A percentile compares a stretch with the other conserved stretches of the same genome.
Conservation (phyloP, 257 asterid genomes). For the Jacaranda copaia region DNA sequence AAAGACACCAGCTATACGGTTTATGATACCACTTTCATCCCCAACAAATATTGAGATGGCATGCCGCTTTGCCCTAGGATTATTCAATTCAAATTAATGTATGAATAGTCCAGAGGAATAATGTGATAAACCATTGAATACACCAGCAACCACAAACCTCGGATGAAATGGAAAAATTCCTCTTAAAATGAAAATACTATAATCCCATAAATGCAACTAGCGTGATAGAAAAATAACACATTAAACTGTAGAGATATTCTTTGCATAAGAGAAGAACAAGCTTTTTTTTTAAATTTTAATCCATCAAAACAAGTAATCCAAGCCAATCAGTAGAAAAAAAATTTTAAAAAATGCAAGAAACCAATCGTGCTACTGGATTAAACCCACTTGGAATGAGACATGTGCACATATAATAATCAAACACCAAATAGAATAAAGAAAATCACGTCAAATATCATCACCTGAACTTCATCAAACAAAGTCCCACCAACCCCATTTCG, state of each 20-base stretch:
- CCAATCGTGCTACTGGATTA: slow-evolving; percentile 8
- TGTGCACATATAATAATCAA: background rate
- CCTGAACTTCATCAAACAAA: slow-evolving; percentile 11
- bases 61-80: slow-evolving; percentile 67
- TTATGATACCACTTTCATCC: slow-evolving; percentile 90
- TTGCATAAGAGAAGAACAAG: slow-evolving; percentile 6
- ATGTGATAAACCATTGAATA: background rate
- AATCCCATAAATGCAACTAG: slow-evolving; percentile 22
- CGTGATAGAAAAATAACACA: background rate
- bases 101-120: background rate
- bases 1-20: slow-evolving; percentile 89
- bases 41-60: slow-evolving; percentile 89
- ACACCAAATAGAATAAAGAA: slow-evolving; percentile 15
- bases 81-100: slow-evolving; percentile 21
- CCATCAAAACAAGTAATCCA: background rate
- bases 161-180: slow-evolving; percentile 24
- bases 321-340: background rate
- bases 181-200: background rate
- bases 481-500: slow-evolving; percentile 13
- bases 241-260: background rate
- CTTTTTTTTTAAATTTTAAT: background rate
- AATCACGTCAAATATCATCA: slow-evolving; percentile 28
- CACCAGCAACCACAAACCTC: background rate
- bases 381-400: slow-evolving; percentile 32
- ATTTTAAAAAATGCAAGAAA: background rate